These are phyloP conservation scores for Brassica carinata DNA, from an alignment of 345 rosid species.

Conservation along the genomic window DNA sequence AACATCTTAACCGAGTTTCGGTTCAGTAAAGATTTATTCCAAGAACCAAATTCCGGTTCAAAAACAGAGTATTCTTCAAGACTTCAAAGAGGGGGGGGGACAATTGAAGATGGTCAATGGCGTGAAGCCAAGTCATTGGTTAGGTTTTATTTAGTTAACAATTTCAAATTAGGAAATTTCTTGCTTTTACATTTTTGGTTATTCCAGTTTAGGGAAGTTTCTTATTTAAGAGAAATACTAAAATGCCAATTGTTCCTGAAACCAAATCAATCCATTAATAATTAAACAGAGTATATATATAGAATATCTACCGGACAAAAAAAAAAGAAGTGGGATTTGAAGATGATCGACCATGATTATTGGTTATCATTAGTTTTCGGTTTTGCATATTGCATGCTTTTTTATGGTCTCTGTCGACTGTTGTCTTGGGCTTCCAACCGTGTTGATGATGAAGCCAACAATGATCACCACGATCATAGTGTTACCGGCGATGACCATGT, in stretches of 20 bases:
- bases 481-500: background rate
- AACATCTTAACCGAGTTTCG: too few species aligned
- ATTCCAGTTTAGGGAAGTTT: background rate
- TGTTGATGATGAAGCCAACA: background rate
- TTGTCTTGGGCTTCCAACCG: background rate
- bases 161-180: background rate
- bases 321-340: background rate
- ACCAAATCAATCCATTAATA: background rate
- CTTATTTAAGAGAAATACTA: background rate
- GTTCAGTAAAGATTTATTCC: too few species aligned
- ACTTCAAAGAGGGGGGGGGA: too few species aligned
- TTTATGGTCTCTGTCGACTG: background rate
- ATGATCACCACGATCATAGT: background rate
- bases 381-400: background rate
- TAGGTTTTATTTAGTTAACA: background rate
- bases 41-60: too few species aligned
- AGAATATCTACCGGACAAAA: background rate
- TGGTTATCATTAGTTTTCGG: background rate
- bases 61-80: too few species aligned
- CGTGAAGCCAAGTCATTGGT: background rate
- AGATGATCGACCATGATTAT: background rate
- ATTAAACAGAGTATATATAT: background rate
- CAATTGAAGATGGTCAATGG: background rate
- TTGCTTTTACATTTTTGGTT: slow-evolving; percentile 1
- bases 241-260: background rate